These are phyloP conservation scores for Bryoerythrophyllum caledonicum DNA, from an alignment of 225 moss, liverwort and hornwort genomes.

Conservation along the genomic window DNA sequence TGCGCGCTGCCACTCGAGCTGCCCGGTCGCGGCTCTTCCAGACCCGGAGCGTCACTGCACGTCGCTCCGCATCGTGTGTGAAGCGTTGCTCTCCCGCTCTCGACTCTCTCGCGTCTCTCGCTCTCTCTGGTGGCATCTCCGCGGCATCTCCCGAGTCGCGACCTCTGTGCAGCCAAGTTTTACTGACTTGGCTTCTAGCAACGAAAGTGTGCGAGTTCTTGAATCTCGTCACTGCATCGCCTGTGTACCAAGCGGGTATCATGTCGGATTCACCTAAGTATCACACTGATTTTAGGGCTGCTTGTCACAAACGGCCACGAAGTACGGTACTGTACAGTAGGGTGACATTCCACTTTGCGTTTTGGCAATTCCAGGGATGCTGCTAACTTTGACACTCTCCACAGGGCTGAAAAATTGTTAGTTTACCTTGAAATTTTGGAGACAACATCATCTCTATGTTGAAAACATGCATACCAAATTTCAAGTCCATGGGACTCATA, in stretches of 20 bases:
- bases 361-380: too few species aligned
- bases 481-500: too few species aligned
- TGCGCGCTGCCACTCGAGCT: slow-evolving; percentile 7
- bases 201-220: not conserved
- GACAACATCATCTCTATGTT: too few species aligned
- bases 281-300: not conserved
- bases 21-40: not conserved
- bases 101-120: not conserved
- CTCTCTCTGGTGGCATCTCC: not conserved
- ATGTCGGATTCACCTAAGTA: not conserved
- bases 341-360: too few species aligned
- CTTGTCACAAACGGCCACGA: too few species aligned
- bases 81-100: not conserved
- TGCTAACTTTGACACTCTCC: too few species aligned
- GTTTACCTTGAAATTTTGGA: too few species aligned
- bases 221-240: not conserved
- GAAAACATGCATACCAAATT: too few species aligned
- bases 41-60: not conserved
- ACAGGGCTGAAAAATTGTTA: too few species aligned
- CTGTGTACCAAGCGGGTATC: not conserved
- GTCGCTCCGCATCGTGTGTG: not conserved
- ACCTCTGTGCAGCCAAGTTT: not conserved
- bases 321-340: too few species aligned
- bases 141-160: not conserved
- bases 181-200: not conserved